Evolutionary conservation across 2,329 filamentous ascomycete species (phyloP), one percentile per base, ranked within the genome.

Genomic region (Parastagonospora nodorum): DNA sequence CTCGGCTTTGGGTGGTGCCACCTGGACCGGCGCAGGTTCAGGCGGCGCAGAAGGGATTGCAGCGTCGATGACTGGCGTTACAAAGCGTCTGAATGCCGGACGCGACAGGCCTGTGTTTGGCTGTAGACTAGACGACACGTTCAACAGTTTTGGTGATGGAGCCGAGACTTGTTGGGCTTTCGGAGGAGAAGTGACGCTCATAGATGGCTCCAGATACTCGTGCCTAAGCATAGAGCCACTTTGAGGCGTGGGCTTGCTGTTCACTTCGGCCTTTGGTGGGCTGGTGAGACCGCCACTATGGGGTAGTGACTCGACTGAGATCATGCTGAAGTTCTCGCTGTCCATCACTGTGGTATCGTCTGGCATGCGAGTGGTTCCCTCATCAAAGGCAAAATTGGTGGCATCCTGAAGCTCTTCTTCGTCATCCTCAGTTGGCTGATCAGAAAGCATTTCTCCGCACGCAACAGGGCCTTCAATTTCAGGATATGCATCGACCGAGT

Each of bases 241-340:
- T 11, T 30, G 51, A 11, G 47, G 42, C 1, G 42, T 32, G n/a
- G 57, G 42, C 8, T 38, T 55, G 2, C 49, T 50, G 1, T 16
- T 39, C 2, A 53, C 46, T 14, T 53, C 45, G 24, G 45, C 45
- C 42, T 63, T 58, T 10, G 55, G 51, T 10, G 71, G 68, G 39
- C 66, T 71, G n/a, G 60, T 64, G 9, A 65, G 50, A 10, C 56
- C 58, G 29, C 59, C 64, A 35, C 55, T 65, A 36, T 69, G 73
- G 28, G 74, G 74, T 29, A 81, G 57, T 1, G 78, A 79, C 31
- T 80, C 75, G 9, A 80, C 66, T 2, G 78, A 80, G 1, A 81
- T 72, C 74, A 81, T 80, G 50, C 76, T 81, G 61, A 81, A 80
- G 45, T 76, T 77, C 56, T 80, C 78, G 52, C 78, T 79, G 37